phyloP scores from a whole-genome alignment of 352 stramenopile genomes.

The Pythium guiyangense region DNA sequence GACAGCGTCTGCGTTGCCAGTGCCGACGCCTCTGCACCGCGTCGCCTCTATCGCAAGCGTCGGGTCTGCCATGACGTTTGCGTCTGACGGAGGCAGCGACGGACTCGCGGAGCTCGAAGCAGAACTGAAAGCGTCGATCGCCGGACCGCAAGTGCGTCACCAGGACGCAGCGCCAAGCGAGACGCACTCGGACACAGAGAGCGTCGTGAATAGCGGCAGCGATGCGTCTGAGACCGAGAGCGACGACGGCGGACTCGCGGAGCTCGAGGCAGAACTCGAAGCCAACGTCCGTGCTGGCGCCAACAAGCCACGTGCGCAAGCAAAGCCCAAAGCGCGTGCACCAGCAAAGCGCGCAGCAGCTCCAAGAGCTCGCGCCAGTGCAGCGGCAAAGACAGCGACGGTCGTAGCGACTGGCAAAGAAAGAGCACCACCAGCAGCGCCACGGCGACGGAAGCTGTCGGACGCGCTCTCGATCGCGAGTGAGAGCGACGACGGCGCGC shows the following conservation, averaged over 20 bases:
- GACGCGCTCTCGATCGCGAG: constrained; percentile 4
- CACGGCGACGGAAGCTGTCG: background rate
- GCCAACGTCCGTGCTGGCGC: constrained; percentile 4
- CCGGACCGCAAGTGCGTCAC: background rate
- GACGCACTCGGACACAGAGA: background rate
- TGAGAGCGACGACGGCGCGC: constrained; percentile 7
- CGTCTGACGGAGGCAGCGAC: constrained; percentile 9
- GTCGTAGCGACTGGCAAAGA: background rate
- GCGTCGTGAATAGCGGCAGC: background rate
- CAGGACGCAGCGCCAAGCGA: background rate
- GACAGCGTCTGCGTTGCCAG: background rate
- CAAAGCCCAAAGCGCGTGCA: too few relatives aligned
- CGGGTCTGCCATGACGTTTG: background rate
- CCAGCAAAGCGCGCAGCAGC: too few relatives aligned
- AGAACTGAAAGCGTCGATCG: constrained; percentile 16
- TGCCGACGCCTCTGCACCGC: too few relatives aligned
- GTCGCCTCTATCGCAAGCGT: constrained; percentile 1
- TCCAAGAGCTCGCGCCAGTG: background rate
- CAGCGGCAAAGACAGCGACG: background rate
- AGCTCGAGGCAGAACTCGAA: constrained; percentile 16
- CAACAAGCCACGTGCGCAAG: too few relatives aligned
- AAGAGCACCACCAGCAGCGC: too few relatives aligned
- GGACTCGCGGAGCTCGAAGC: constrained; percentile 28
- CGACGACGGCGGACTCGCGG: constrained; percentile 16
- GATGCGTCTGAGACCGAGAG: constrained; percentile 3